Percentiles rank a stretch among this genome's conserved stretches.
Evolutionary conservation across 2,329 filamentous ascomycete genomes (phyloP).

Genomic region (Raffaelea albimanens): DNA sequence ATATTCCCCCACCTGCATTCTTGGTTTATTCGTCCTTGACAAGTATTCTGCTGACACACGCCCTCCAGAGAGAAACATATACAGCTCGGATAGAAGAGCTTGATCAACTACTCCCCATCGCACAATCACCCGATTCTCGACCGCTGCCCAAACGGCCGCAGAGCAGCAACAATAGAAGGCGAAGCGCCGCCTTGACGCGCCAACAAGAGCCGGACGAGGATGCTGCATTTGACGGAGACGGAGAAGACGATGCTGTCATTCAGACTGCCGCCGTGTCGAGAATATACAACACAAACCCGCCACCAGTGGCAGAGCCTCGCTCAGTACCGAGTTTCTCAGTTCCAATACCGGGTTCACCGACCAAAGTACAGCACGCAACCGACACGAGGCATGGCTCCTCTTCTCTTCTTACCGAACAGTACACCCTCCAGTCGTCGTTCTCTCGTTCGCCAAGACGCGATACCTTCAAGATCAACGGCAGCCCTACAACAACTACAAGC

Average conservation of each 20-base stretch:
- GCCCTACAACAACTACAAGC: constrained; percentile 11
- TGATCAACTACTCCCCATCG: constrained; percentile 54
- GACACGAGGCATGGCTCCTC: constrained; percentile 14
- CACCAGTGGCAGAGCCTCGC: constrained; percentile 10
- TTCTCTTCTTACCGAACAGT: constrained; percentile 22
- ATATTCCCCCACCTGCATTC: not conserved
- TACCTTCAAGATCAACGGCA: constrained; percentile 16
- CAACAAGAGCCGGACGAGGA: constrained; percentile 15
- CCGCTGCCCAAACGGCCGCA: constrained; percentile 63
- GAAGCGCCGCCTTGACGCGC: constrained; percentile 16
- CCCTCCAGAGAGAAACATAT: constrained; percentile 70
- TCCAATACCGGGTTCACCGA: constrained; percentile 15
- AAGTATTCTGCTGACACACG: not conserved
- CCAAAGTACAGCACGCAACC: constrained; percentile 17
- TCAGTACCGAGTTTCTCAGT: constrained; percentile 17
- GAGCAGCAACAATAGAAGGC: constrained; percentile 28
- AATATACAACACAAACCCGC: constrained; percentile 31
- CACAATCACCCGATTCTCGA: constrained; percentile 51
- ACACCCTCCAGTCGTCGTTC: constrained; percentile 42
- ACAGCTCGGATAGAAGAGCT: constrained; percentile 83
- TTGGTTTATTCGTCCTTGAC: not conserved
- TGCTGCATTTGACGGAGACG: not conserved
- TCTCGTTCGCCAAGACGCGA: constrained; percentile 37
- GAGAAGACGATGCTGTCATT: constrained; percentile 34
- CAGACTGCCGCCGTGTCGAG: constrained; percentile 44